A percentile compares a stretch with the other conserved stretches of the same genome.
These are phyloP conservation scores for Viridothelium virens DNA, from an alignment of 495 filamentous ascomycete species.

Conservation along the genomic window DNA sequence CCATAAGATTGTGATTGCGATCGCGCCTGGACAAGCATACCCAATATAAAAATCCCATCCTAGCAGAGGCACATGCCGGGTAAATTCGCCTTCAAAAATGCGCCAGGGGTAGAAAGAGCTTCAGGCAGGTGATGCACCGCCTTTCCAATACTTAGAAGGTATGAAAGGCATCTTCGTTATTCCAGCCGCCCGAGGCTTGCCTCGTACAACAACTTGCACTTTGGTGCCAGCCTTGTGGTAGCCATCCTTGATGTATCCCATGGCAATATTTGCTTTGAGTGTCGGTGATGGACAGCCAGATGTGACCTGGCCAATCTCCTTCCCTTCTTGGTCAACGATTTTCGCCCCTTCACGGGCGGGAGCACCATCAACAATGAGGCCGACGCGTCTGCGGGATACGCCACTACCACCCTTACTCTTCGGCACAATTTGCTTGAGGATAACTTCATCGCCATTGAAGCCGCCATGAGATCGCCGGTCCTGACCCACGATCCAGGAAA, in stretches of 20 bases:
- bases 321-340: constrained; percentile 55
- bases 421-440: constrained; percentile 62
- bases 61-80: not conserved
- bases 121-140: constrained; percentile 16
- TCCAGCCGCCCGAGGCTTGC: constrained; percentile 67
- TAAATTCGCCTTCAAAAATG: not conserved
- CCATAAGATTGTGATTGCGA: no score
- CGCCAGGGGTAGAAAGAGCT: not conserved
- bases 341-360: constrained; percentile 85
- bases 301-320: constrained; percentile 66
- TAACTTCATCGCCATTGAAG: constrained; percentile 64
- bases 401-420: constrained; percentile 57
- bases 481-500: constrained; percentile 81
- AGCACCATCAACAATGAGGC: constrained; percentile 74
- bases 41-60: not conserved
- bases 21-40: no score
- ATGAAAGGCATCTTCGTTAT: constrained; percentile 95
- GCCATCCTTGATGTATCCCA: constrained; percentile 84
- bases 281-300: constrained; percentile 85
- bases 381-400: constrained; percentile 68
- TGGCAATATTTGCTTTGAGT: constrained; percentile 81
- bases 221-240: constrained; percentile 82
- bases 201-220: constrained; percentile 70
- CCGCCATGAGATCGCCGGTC: constrained; percentile 54
- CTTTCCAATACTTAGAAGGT: constrained; percentile 61